A percentile compares a stretch with the other conserved stretches of the same genome.
Evolutionary conservation across 192 early-diverging fungal genomes (phyloP).

Genomic region (Entomortierella lignicola): DNA sequence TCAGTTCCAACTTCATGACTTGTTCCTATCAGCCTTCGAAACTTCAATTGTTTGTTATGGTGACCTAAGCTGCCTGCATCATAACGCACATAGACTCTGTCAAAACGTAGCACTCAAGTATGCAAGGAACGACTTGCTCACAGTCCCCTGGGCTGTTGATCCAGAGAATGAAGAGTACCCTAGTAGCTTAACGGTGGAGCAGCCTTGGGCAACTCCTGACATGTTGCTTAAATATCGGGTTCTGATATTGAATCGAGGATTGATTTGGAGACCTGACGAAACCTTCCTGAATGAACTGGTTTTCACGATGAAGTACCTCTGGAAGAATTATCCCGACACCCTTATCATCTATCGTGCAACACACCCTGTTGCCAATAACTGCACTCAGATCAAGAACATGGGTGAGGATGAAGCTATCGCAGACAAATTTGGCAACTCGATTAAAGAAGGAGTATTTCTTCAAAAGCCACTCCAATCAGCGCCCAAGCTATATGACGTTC

Average conservation of each 20-base stretch:
- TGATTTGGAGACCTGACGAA: conserved; percentile 55
- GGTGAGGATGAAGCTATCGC: conserved; percentile 50
- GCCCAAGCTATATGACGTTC: conserved; percentile 47
- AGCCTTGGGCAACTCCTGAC: conserved; percentile 49
- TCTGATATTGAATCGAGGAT: conserved; percentile 59
- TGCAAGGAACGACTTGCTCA: conserved; percentile 65
- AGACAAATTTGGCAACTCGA: too few species aligned
- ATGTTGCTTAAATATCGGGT: conserved; percentile 41
- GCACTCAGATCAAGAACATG: conserved; percentile 44
- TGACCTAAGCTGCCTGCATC: conserved; percentile 62
- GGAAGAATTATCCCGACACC: conserved; percentile 46
- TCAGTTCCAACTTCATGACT: conserved; percentile 66
- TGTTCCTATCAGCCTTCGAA: conserved; percentile 60
- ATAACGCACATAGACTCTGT: conserved; percentile 41
- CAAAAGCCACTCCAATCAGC: conserved; percentile 38
- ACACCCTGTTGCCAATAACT: conserved; percentile 57
- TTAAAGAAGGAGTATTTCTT: conserved; percentile 26
- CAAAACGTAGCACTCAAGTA: conserved; percentile 30
- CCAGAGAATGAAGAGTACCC: conserved; percentile 42
- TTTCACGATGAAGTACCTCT: conserved; percentile 52
- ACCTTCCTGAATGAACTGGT: conserved; percentile 58
- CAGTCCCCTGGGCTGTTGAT: conserved; percentile 49
- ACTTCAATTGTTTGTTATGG: conserved; percentile 65
- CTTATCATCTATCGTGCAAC: conserved; percentile 63
- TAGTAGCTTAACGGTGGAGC: conserved; percentile 50